Percentiles rank a stretch among this genome's conserved stretches.
phyloP scores from a whole-genome alignment of 78 protist genomes.

The Bigelowiella natans region DNA sequence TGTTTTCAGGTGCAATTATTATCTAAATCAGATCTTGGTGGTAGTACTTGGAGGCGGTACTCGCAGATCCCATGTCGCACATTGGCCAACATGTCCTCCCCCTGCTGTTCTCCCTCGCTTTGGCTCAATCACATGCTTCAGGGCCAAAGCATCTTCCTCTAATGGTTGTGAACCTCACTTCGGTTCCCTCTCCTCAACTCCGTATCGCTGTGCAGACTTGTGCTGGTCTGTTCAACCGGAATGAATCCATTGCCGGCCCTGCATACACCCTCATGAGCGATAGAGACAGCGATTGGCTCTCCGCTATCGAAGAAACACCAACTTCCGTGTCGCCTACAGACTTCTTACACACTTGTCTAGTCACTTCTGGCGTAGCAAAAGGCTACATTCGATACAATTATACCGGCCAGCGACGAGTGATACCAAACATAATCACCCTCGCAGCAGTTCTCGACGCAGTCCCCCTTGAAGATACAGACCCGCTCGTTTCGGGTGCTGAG shows the following conservation, averaged over 20 bases:
- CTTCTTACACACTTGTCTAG: neutral
- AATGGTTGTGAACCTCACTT: neutral
- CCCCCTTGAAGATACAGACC: neutral
- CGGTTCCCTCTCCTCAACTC: neutral
- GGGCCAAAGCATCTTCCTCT: too few species aligned
- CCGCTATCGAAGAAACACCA: neutral
- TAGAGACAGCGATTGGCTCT: neutral
- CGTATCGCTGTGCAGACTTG: neutral
- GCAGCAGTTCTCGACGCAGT: neutral
- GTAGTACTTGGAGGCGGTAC: too few species aligned
- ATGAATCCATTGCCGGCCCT: neutral
- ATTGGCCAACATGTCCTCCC: too few species aligned
- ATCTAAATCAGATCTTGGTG: too few species aligned
- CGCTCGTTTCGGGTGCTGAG: neutral
- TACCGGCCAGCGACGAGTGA: neutral
- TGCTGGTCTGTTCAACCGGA: neutral
- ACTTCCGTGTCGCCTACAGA: neutral
- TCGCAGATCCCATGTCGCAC: too few species aligned
- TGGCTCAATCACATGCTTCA: too few species aligned
- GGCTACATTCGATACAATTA: neutral
- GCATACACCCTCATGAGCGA: neutral
- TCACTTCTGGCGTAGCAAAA: neutral
- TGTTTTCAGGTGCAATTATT: too few species aligned
- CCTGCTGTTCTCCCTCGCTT: too few species aligned
- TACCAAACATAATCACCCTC: neutral